Base-by-base conservation (phyloP, 2,329 filamentous ascomycete species). In the Paramyrothecium roridum region DNA sequence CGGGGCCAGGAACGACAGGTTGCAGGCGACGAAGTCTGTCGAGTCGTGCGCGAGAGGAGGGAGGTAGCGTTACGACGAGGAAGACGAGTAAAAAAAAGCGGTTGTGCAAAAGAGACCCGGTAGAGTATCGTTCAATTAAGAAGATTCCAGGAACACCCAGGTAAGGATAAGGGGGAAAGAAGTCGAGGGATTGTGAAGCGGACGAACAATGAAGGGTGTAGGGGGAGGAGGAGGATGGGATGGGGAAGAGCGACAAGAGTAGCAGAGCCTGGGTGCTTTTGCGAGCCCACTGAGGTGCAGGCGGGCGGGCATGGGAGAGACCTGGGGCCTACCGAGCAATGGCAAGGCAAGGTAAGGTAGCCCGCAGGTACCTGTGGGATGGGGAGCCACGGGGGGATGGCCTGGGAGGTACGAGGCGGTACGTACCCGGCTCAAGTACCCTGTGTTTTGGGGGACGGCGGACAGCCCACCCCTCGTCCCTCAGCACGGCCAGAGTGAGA, bases 171-270 rank as follows among this genome's bases (percentile, higher is more conserved):
- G 49, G 19, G 49, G 33, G 33, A 40, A 20, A 50, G 23, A 63
- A 51, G 59, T 59, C 57, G 61, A 56, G 60, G 61, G 63, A 68
- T 72, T 66, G 65, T 68, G 66, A 67, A 67, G 59, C 61, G 66
- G 60, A 65, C 64, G 65, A 66, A 63, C 66, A 69, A 64, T 63
- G 67, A 62, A 59, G 57, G 60, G 65, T 67, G 64, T 69, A 43
- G 37, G 16, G 65, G 30, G 67, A 65, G 64, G 66, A 64, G 65
- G 67, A 70, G 62, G 55, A 57, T 61, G 58, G 37, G 65, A 70
- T 64, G 66, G 68, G 69, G 68, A 73, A 65, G 70, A 70, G 69
- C 69, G 69, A 72, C 67, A 21, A 23, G 46, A 65, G 67, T 57
- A 56, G 53, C 56, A 55, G 57, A 64, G 59, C 61, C 59, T 34